Base-by-base conservation (phyloP, 306 rosid genomes). In the Quercus gilva region DNA sequence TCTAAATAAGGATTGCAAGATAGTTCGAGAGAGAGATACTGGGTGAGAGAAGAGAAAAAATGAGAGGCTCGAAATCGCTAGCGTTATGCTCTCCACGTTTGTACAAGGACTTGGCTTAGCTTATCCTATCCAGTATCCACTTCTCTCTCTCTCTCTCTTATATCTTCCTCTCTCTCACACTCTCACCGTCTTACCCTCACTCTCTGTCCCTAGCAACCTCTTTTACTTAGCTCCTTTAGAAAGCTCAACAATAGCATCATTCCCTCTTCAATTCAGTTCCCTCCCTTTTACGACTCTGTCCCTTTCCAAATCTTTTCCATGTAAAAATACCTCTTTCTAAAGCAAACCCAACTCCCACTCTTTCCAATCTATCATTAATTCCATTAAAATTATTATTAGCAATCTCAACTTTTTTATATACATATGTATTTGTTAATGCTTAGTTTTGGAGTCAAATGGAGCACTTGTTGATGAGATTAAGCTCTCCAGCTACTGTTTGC, bases 41-140 rank as follows among this genome's bases (percentile, higher is more conserved):
- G 58, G 35, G 78, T 25, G 23, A 18, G 55, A 29, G 33, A 65
- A 19, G 20, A 33, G 45, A 4, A 51, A 78, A 84, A 87, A 88
- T 74, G 92, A 88, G 94, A 88, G 97, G 98, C 92, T 87, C 77
- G 26, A 88, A 94, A 89, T 90, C 74, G 84, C 82, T 74, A 78
- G 70, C 94, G 89, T 86, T 76, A 60, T 78, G 72, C 76, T 81
- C 82, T 69, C 29, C 45, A 7, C 58, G 61, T 1, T 33, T 51
- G 85, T 80, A 67, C 74, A 74, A 31, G 60, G 55, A 20, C 85
- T 80, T 57, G 76, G 84, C 93, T 90, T 84, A 90, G 91, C 98
- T 91, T 91, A 94, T 90, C 98, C 92, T 94, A 94, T 90, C 86
- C 88, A 71, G 91, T 94, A 94, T 90, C 86, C 88, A 71, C 69